Evolutionary conservation across 306 rosid species (phyloP).

Genomic region (Cercis canadensis): DNA sequence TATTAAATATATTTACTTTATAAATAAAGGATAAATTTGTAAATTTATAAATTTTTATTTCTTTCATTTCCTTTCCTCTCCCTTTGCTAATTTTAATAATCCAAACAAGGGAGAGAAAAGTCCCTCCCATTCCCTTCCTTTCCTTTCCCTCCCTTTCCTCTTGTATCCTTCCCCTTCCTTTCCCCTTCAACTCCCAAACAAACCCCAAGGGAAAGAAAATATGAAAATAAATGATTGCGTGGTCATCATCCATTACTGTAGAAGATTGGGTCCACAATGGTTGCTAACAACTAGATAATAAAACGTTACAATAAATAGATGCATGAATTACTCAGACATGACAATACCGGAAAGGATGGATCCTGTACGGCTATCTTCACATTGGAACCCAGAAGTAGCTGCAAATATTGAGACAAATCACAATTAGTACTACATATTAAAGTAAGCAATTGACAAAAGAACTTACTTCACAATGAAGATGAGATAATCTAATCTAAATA

Average conservation of each 20-base stretch:
- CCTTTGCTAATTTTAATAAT: no score
- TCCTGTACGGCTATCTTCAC: slow-evolving; percentile 69
- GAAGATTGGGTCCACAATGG: slow-evolving; percentile 10
- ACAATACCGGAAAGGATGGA: slow-evolving; percentile 75
- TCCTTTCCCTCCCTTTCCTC: no score
- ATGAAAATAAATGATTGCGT: neutral
- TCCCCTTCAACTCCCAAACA: no score
- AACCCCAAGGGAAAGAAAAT: neutral
- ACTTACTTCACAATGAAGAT: slow-evolving; percentile 1
- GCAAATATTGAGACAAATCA: slow-evolving; percentile 36
- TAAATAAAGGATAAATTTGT: no score
- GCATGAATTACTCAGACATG: slow-evolving; percentile 11
- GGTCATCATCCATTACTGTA: neutral
- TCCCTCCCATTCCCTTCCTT: no score
- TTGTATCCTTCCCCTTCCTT: no score
- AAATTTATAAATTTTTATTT: no score
- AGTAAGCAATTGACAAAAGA: slow-evolving; percentile 3
- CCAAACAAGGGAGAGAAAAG: no score
- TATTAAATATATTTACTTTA: no score
- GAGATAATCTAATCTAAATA: neutral
- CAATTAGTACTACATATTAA: neutral
- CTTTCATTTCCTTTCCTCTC: no score
- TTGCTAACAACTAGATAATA: slow-evolving; percentile 3
- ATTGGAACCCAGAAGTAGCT: slow-evolving; percentile 74
- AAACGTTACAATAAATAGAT: neutral